Conservation (phyloP, 495 filamentous ascomycete genomes). For the Aspergillus indologenus region DNA sequence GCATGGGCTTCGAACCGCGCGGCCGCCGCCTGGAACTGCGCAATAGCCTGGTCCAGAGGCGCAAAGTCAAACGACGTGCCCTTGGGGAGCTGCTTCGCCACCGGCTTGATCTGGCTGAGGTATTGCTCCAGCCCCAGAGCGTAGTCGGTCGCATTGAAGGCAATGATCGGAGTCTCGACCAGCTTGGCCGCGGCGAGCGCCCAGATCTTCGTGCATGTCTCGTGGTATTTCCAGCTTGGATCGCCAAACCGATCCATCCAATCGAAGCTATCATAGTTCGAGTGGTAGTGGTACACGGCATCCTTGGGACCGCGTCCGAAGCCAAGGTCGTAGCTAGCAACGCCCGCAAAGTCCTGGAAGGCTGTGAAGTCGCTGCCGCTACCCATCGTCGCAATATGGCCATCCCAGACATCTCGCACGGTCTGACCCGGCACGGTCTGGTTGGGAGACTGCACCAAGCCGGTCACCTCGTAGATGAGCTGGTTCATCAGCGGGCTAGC, state of each 20-base stretch:
- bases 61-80: conserved; percentile 40
- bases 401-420: conserved; percentile 58
- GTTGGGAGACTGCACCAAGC: conserved; percentile 75
- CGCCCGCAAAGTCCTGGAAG: conserved; percentile 71
- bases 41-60: conserved; percentile 46
- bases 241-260: conserved; percentile 75
- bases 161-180: conserved; percentile 46
- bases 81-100: conserved; percentile 31
- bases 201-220: conserved; percentile 57
- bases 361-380: conserved; percentile 73
- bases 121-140: conserved; percentile 43
- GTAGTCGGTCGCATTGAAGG: conserved; percentile 49
- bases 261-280: conserved; percentile 71
- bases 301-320: conserved; percentile 44
- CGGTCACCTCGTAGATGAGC: conserved; percentile 66
- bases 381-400: conserved; percentile 63
- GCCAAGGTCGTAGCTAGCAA: conserved; percentile 61
- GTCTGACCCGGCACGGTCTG: conserved; percentile 62
- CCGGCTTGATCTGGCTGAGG: conserved; percentile 51
- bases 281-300: conserved; percentile 73
- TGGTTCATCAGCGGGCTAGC: conserved; percentile 76
- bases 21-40: conserved; percentile 44
- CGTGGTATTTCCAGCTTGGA: conserved; percentile 58
- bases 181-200: conserved; percentile 47
- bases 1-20: conserved; percentile 52